Conservation (phyloP, 2,329 filamentous ascomycete species). For the Pseudogymnoascus destructans region DNA sequence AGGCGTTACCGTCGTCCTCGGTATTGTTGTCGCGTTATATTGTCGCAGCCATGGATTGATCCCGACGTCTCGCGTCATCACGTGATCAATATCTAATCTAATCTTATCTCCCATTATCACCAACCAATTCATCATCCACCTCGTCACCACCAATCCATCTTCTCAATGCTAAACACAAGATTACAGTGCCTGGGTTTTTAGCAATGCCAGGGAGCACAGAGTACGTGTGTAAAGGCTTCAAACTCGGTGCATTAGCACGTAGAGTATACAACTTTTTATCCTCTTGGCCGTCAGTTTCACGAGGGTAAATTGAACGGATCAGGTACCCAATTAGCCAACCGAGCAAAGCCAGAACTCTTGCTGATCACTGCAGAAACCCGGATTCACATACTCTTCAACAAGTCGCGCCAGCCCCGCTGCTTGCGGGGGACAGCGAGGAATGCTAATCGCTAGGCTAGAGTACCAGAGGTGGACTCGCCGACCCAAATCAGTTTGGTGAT, state of each 20-base stretch:
- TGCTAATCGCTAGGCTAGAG: background rate
- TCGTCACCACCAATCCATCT: background rate
- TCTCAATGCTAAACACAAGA: background rate
- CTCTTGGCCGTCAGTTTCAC: background rate
- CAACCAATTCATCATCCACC: background rate
- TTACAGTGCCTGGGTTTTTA: background rate
- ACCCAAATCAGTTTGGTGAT: slow-evolving; percentile 1
- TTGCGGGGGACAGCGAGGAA: background rate
- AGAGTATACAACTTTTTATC: background rate
- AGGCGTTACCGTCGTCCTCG: background rate
- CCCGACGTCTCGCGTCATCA: background rate
- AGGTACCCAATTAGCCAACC: background rate
- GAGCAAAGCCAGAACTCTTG: background rate
- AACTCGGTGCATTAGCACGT: background rate
- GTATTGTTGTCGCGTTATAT: background rate
- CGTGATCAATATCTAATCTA: background rate
- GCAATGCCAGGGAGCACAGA: background rate
- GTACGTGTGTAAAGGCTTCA: background rate
- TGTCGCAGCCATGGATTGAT: background rate
- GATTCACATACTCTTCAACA: background rate
- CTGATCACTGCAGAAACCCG: background rate
- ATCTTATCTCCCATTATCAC: slow-evolving; percentile 1
- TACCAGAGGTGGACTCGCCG: background rate
- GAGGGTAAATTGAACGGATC: background rate
- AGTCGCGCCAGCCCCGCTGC: background rate